These are phyloP conservation scores for Bjerkandera adusta DNA, from an alignment of 1,284 basidiomycete species.

Conservation along the genomic window DNA sequence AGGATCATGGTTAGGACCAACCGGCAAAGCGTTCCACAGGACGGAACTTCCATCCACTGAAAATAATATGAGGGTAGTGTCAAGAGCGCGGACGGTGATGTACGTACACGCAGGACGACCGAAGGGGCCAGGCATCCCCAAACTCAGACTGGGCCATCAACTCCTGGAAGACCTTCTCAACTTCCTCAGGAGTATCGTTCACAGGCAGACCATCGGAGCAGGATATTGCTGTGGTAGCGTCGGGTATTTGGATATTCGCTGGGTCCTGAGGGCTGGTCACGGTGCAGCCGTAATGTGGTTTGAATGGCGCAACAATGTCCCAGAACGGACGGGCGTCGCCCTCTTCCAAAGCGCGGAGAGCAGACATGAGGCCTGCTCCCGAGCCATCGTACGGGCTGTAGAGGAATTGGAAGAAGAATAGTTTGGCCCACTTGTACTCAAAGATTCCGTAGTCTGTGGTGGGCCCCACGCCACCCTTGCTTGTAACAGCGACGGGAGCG, in stretches of 20 bases:
- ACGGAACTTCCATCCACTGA: constrained; percentile 13
- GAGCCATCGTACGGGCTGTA: constrained; percentile 13
- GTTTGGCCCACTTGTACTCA: constrained; percentile 12
- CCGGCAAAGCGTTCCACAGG: constrained; percentile 11
- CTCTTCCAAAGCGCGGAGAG: constrained; percentile 6
- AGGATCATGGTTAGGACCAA: too few relatives aligned
- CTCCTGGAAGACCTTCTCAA: background rate
- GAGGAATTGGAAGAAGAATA: constrained; percentile 11
- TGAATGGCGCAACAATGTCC: background rate
- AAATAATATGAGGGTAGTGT: background rate
- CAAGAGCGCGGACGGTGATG: background rate
- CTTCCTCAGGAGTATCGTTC: background rate
- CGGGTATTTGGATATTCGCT: background rate
- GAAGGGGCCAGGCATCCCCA: constrained; percentile 6
- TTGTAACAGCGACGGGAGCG: constrained; percentile 1
- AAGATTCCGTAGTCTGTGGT: background rate
- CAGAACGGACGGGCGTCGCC: constrained; percentile 10
- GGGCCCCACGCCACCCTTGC: background rate
- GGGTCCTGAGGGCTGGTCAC: too few relatives aligned
- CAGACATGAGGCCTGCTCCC: background rate
- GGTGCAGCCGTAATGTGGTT: background rate
- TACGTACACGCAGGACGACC: constrained; percentile 8
- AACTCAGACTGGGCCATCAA: constrained; percentile 6
- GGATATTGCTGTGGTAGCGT: background rate
- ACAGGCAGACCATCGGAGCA: background rate